These are phyloP conservation scores for Psilocybe sp. DNA, from an alignment of 768 basidiomycete species.

Conservation along the genomic window DNA sequence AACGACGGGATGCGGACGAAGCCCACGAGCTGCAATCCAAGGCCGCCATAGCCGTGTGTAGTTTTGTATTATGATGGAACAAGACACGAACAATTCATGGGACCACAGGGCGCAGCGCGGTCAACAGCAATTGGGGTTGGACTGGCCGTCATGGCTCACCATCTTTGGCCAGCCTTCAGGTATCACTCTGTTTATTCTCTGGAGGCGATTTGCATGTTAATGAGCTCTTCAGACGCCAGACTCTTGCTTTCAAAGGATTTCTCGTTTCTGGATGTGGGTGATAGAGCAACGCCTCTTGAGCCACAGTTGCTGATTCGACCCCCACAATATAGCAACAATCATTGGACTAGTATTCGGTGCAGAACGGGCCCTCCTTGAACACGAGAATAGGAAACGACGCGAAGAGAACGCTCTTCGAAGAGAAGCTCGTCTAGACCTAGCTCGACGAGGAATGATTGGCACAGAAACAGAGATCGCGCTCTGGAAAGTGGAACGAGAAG, in stretches of 20 bases:
- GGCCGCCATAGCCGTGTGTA: slow-evolving; percentile 54
- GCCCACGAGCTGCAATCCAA: slow-evolving; percentile 59
- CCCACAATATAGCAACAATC: slow-evolving; percentile 42
- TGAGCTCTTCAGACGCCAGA: slow-evolving; percentile 57
- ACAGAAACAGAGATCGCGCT: slow-evolving; percentile 83
- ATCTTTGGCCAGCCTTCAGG: slow-evolving; percentile 74
- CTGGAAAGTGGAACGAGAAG: slow-evolving; percentile 54
- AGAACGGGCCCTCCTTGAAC: slow-evolving; percentile 69
- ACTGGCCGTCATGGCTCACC: slow-evolving; percentile 60
- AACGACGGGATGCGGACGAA: slow-evolving; percentile 51
- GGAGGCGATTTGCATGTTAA: background rate
- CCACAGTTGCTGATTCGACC: slow-evolving; percentile 4
- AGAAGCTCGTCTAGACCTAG: slow-evolving; percentile 73
- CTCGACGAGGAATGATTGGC: slow-evolving; percentile 68
- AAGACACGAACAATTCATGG: slow-evolving; percentile 9
- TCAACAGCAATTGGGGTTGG: slow-evolving; percentile 56
- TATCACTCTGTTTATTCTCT: slow-evolving; percentile 23
- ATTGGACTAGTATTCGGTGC: slow-evolving; percentile 74
- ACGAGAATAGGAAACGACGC: slow-evolving; percentile 63
- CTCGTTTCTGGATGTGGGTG: slow-evolving; percentile 67
- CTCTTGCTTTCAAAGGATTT: slow-evolving; percentile 78
- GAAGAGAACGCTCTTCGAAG: slow-evolving; percentile 69
- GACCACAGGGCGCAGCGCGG: slow-evolving; percentile 48
- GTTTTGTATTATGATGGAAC: slow-evolving; percentile 2
- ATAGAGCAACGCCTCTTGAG: background rate